Percentiles rank a stretch among this genome's conserved stretches.
These are phyloP conservation scores for Xerocomellus chrysenteron DNA, from an alignment of 768 basidiomycete genomes.

Conservation along the genomic window DNA sequence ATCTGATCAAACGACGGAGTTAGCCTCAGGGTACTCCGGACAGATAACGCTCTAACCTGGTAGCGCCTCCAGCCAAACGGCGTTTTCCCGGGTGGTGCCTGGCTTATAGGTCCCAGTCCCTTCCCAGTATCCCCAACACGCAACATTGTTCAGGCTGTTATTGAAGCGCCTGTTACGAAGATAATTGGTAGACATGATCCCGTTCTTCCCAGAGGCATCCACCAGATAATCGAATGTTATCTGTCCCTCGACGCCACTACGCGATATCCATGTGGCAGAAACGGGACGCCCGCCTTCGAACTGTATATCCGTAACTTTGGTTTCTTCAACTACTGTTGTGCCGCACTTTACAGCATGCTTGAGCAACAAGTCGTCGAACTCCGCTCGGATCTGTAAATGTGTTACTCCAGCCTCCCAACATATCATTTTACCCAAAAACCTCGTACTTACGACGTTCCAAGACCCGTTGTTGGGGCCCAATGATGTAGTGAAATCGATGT, in stretches of 20 bases:
- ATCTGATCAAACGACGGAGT: constrained; percentile 28
- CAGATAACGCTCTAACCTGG: not conserved
- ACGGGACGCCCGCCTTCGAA: not conserved
- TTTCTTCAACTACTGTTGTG: not conserved
- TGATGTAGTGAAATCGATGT: constrained; percentile 2
- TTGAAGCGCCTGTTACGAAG: constrained; percentile 36
- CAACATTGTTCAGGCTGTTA: constrained; percentile 33
- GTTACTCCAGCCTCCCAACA: too few species aligned
- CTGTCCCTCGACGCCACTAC: not conserved
- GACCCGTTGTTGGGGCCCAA: constrained; percentile 2
- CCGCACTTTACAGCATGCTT: not conserved
- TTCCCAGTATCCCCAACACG: constrained; percentile 40
- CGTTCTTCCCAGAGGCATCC: constrained; percentile 13
- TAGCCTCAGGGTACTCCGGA: too few species aligned
- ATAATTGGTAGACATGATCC: constrained; percentile 24
- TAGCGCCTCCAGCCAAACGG: constrained; percentile 38
- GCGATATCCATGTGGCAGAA: too few species aligned
- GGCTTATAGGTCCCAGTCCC: constrained; percentile 29
- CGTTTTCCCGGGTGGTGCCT: constrained; percentile 33
- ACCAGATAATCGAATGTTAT: constrained; percentile 7
- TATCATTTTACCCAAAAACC: too few species aligned
- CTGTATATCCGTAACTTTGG: constrained; percentile 6
- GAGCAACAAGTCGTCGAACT: constrained; percentile 5
- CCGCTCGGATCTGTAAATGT: not conserved
- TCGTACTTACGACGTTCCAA: constrained; percentile 5